phyloP scores from a whole-genome alignment of 306 rosid species.

The Gleditsia sinensis region DNA sequence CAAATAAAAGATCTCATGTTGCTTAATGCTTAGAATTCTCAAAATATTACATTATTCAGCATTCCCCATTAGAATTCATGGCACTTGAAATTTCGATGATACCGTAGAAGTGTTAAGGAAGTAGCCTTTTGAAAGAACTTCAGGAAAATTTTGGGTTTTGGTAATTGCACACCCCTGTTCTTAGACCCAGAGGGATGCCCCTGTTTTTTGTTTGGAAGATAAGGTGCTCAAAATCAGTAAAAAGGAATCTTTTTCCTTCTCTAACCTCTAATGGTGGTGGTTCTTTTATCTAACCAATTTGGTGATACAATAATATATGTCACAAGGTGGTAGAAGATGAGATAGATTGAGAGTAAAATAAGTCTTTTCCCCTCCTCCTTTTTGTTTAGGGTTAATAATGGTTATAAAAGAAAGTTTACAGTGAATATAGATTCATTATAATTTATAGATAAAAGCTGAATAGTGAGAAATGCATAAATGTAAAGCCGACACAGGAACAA shows the following conservation, averaged over 20 bases:
- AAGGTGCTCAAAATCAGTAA: not conserved
- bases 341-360: not conserved
- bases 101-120: not conserved
- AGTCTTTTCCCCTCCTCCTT: not conserved
- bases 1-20: constrained; percentile 37
- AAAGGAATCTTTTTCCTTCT: not conserved
- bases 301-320: not conserved
- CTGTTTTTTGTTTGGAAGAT: not conserved
- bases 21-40: not conserved
- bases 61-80: constrained; percentile 5
- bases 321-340: not conserved
- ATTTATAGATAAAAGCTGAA: not conserved
- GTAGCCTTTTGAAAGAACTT: not conserved
- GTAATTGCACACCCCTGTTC: not conserved
- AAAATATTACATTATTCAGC: not conserved
- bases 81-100: not conserved
- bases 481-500: constrained; percentile 42
- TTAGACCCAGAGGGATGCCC: not conserved
- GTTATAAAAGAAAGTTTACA: constrained; percentile 9
- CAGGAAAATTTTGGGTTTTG: not conserved
- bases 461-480: not conserved
- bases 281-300: not conserved
- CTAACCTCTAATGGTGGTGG: not conserved
- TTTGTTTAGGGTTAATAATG: constrained; percentile 21
- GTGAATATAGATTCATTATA: not conserved